Base-by-base conservation (phyloP, 176 grass and related monocot species). In the Musa troglodytarum region DNA sequence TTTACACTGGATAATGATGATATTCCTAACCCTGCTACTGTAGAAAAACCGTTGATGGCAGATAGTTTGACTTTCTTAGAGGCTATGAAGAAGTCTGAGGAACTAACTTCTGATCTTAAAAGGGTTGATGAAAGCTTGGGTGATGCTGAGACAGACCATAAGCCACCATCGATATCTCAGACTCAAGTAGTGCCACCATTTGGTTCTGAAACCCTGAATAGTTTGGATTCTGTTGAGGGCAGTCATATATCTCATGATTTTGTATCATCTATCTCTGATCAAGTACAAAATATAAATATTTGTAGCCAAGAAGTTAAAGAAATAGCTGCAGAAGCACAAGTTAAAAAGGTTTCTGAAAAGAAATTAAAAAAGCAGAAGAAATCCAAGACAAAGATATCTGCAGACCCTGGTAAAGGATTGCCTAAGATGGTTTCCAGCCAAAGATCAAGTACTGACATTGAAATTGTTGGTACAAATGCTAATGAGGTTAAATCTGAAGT, bases 281-380 rank as follows among this genome's bases (percentile, higher is more conserved):
- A 62, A 74, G 51, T 88, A 75, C 52, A 82, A 63, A 81, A 84
- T 63, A 65, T 81, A 19, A 84, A 85, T 58, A 76, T 85, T 53
- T 81, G 82, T 79, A 4, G 34, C 34, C 34, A 43, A 5, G 34
- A 6, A 43, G 34, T 43, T 75, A 77, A 71, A 28, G 87, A 93
- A 74, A 78, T 74, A 56, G 87, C 54, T 74, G 22, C 77, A 77
- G 88, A 87, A 74, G 63, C 52, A 81, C 86, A 73, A 28, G 64
- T 70, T 7, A 96, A 96, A 79, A 96, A 88, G 79, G 11, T 49
- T 66, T 82, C 96, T 59, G 96, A 99, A 65, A 99, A 99, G 83
- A 99, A 99, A 87, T 62, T 73, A 21, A 99, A 80, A 84, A 95
- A 88, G 76, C 95, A 92, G 82, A 99, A 95, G 74, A 93, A 64